These are phyloP conservation scores for Globisporangium nunn DNA, from an alignment of 352 stramenopile species.

Conservation along the genomic window DNA sequence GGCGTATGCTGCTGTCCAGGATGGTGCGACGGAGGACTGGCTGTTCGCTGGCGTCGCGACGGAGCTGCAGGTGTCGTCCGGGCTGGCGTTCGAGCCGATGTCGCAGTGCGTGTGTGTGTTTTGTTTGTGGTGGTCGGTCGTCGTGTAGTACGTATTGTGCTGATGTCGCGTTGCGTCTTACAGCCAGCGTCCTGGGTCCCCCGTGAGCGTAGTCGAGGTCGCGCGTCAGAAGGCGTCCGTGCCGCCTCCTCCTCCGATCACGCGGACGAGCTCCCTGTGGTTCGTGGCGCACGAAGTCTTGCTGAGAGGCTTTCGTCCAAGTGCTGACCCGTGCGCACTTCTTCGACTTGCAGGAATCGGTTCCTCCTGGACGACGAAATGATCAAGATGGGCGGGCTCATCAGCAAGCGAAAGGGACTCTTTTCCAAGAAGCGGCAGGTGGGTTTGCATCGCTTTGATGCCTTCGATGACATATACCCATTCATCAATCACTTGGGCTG, in stretches of 20 bases:
- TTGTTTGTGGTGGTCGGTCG: too few species aligned
- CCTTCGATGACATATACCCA: background rate
- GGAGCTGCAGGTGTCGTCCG: conserved; percentile 82
- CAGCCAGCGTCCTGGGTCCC: conserved; percentile 22
- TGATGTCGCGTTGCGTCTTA: background rate
- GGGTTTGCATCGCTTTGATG: background rate
- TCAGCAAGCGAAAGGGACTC: conserved; percentile 85
- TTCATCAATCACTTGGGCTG: background rate
- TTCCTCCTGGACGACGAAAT: conserved; percentile 85
- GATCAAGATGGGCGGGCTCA: conserved; percentile 80
- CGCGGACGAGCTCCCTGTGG: conserved; percentile 75
- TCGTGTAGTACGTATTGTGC: background rate
- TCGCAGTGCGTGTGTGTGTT: conserved; percentile 33
- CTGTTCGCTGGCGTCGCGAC: conserved; percentile 83
- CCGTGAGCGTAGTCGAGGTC: conserved; percentile 73
- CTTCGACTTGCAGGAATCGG: conserved; percentile 35
- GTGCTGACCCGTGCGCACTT: background rate
- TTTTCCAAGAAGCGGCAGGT: conserved; percentile 86
- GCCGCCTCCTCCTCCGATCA: conserved; percentile 44
- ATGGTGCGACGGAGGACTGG: conserved; percentile 85
- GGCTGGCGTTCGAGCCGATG: conserved; percentile 58
- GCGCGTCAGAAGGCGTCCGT: conserved; percentile 67
- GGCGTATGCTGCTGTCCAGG: conserved; percentile 20
- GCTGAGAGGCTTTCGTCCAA: background rate
- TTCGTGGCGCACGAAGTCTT: conserved; percentile 7